These are phyloP conservation scores for Fremontodendron californicum DNA, from an alignment of 345 rosid genomes.

Conservation along the genomic window DNA sequence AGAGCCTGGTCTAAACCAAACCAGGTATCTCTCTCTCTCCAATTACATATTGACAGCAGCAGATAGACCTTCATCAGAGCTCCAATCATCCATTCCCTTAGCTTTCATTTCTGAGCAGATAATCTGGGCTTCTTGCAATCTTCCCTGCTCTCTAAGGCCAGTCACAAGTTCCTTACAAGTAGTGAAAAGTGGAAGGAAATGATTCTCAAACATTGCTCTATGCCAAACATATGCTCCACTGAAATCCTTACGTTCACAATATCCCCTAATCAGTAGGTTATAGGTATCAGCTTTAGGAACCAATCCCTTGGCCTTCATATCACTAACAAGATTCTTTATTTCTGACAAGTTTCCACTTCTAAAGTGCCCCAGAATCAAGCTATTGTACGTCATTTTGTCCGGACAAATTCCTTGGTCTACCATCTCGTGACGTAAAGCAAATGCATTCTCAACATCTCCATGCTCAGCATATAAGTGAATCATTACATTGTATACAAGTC, in stretches of 20 bases:
- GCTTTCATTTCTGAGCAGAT: conserved; percentile 48
- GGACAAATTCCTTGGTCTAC: conserved; percentile 39
- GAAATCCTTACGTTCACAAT: conserved; percentile 48
- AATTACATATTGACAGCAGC: conserved; percentile 7
- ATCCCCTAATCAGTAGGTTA: conserved; percentile 51
- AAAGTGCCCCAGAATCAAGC: conserved; percentile 57
- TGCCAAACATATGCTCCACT: conserved; percentile 63
- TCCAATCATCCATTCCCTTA: conserved; percentile 37
- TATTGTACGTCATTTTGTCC: conserved; percentile 60
- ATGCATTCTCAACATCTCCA: conserved; percentile 44
- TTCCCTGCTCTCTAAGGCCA: conserved; percentile 60
- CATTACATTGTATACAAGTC: conserved; percentile 43
- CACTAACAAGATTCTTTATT: conserved; percentile 39
- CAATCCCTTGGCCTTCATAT: conserved; percentile 51
- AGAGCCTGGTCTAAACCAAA: background rate
- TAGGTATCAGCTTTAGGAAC: conserved; percentile 67
- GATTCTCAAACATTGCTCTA: conserved; percentile 60
- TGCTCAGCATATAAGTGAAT: conserved; percentile 49
- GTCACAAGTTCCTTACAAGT: conserved; percentile 39
- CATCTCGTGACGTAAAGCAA: conserved; percentile 50
- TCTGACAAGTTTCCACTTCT: conserved; percentile 41
- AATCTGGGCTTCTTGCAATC: conserved; percentile 45
- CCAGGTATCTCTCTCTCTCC: too few relatives aligned
- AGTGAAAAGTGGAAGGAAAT: conserved; percentile 35
- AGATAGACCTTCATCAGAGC: conserved; percentile 12